Evolutionary conservation across 1,139 yeast species (phyloP), one percentile per base, ranked within the genome.

Genomic region (Ogataea hybrid): DNA sequence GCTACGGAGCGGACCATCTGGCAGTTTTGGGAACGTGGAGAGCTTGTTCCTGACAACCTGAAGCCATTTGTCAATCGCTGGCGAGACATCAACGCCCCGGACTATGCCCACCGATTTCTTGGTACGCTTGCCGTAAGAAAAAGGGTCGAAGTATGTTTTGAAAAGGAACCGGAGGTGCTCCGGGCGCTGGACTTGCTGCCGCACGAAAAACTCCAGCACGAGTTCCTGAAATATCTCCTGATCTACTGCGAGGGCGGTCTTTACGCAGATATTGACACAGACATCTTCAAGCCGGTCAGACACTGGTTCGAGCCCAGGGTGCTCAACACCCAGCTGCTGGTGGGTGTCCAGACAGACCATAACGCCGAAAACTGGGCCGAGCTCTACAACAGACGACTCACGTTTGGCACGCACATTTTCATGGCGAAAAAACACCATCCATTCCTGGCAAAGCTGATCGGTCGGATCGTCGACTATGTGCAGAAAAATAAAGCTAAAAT

Each of bases 11-110:
- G 17, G 10, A 8, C 25, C 48, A 79, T 89, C 36, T 89, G 96
- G 96, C 97, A 89, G 63, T 86, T 96, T 2, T 88, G 96, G 95
- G 37, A 27, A 12, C 16, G 14, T 4, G 25, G 25, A 8, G 87
- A 86, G 63, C 79, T 32, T 8, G 18, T 40, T 18, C 33, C 39
- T 2, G 32, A 33, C n/a, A 11, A 38, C 62, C 79, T 75, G 3
- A 18, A 25, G 8, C 14, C 16, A 3, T 10, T 10, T 8, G 11
- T 32, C 25, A 18, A 9, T 3, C 31, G 36, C 10, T 37, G 36
- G 41, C 32, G 18, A 39, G 80, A 81, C 52, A 78, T 79, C 0
- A 75, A 69, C 1, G 77, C 79, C 54, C 35, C 39, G 11, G 77
- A 70, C 32, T 84, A 80, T 54, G 73, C 71, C 53, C 67, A 82